A percentile compares a stretch with the other conserved stretches of the same genome.
Evolutionary conservation across 2,329 filamentous ascomycete species (phyloP).

Genomic region (Byssochlamys sp.): DNA sequence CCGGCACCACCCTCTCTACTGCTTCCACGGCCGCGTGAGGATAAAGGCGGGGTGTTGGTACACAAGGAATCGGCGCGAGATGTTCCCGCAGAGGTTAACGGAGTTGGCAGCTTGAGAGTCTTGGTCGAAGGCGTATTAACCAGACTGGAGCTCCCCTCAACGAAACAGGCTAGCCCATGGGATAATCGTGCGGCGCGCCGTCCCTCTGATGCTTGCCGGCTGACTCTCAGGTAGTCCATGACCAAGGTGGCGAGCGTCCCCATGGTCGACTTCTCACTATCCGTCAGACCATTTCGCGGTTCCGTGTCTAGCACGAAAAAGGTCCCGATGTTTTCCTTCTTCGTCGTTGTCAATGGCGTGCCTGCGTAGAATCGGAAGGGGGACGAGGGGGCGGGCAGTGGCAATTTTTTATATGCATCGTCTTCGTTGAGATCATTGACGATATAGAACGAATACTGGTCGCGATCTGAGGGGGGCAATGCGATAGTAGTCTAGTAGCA

Average conservation of each 20-base stretch:
- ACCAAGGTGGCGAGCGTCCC: slow-evolving; percentile 48
- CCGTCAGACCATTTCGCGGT: slow-evolving; percentile 40
- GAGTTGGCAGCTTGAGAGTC: slow-evolving; percentile 8
- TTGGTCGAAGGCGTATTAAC: slow-evolving; percentile 19
- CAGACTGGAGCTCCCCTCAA: slow-evolving; percentile 42
- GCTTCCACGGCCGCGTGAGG: slow-evolving; percentile 4
- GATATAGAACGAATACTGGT: slow-evolving; percentile 21
- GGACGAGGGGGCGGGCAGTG: slow-evolving; percentile 25
- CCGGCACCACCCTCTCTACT: slow-evolving; percentile 3
- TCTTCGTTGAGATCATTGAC: slow-evolving; percentile 32
- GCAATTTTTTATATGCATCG: slow-evolving; percentile 27
- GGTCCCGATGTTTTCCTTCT: slow-evolving; percentile 50
- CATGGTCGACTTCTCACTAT: slow-evolving; percentile 39
- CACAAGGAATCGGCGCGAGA: background rate
- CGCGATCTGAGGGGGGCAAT: slow-evolving; percentile 18
- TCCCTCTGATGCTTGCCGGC: slow-evolving; percentile 45
- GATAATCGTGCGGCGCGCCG: slow-evolving; percentile 45
- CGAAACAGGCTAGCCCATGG: slow-evolving; percentile 46
- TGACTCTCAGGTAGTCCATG: slow-evolving; percentile 52
- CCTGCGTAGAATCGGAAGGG: slow-evolving; percentile 46
- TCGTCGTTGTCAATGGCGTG: slow-evolving; percentile 52
- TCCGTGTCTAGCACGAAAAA: slow-evolving; percentile 52
- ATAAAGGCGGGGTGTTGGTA: background rate
- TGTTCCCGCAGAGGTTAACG: background rate
- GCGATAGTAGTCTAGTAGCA: slow-evolving; percentile 23